Percentiles rank a stretch among this genome's conserved stretches.
Evolutionary conservation across 176 grass and related monocot species (phyloP).

Genomic region (Coix lacrymajobi): DNA sequence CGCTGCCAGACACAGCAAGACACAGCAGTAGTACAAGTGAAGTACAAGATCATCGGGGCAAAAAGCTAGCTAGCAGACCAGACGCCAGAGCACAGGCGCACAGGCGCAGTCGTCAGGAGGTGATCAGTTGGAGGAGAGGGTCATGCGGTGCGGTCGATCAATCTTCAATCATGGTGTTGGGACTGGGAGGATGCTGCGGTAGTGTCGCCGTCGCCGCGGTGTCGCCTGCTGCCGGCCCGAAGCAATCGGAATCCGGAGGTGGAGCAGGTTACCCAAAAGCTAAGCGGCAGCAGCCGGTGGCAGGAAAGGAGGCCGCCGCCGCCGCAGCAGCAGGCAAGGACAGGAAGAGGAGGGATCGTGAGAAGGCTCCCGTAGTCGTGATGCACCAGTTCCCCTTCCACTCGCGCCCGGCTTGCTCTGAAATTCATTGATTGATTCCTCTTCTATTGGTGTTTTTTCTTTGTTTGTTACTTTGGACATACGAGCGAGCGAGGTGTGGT

Average conservation of each 20-base stretch:
- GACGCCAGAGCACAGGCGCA: not conserved
- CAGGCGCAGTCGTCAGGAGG: not conserved
- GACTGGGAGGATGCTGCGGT: not conserved
- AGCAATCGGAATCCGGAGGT: not conserved
- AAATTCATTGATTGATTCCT: not conserved
- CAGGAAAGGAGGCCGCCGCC: not conserved
- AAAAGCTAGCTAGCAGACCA: not conserved
- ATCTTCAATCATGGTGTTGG: not conserved
- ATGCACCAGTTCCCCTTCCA: conserved; percentile 43
- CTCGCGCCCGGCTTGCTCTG: conserved; percentile 41
- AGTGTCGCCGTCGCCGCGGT: not conserved
- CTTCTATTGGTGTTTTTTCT: not conserved
- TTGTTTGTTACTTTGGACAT: too few relatives aligned
- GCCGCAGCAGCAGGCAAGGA: not conserved
- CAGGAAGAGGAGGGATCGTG: not conserved
- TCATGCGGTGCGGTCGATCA: not conserved
- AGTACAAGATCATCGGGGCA: not conserved
- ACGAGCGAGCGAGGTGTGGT: too few relatives aligned
- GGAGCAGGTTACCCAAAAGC: not conserved
- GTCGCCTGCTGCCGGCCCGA: not conserved
- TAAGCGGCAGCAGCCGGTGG: not conserved
- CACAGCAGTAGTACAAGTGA: not conserved
- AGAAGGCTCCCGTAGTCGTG: not conserved
- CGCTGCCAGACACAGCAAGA: not conserved
- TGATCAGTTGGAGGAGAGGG: not conserved